A percentile compares a stretch with the other conserved stretches of the same genome.
Conservation (phyloP, 176 grass and related monocot species). For the Phoenix roebelenii region DNA sequence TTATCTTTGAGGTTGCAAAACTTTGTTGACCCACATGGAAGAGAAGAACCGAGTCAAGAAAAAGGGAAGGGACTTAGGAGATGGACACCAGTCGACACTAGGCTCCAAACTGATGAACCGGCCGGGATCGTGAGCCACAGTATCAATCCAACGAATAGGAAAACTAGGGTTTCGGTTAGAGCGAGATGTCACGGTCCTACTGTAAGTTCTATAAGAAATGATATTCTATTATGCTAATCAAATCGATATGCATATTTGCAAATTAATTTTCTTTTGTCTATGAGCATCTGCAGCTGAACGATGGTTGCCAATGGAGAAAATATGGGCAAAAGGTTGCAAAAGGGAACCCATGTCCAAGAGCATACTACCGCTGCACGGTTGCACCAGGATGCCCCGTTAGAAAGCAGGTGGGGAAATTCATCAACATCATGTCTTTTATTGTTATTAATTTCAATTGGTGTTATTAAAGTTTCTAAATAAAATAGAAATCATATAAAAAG, state of each 20-base stretch:
- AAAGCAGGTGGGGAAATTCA: conserved; percentile 50
- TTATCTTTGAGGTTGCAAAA: conserved; percentile 57
- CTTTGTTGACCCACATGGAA: conserved; percentile 27
- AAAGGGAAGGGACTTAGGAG: conserved; percentile 15
- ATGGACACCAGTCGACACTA: conserved; percentile 33
- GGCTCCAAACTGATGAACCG: conserved; percentile 18
- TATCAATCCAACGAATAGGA: conserved; percentile 78
- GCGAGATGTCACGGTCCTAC: conserved; percentile 86
- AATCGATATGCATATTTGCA: too few relatives aligned
- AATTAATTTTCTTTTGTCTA: too few relatives aligned
- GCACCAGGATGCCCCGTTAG: conserved; percentile 85
- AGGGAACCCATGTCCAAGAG: conserved; percentile 94
- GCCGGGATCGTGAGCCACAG: conserved; percentile 46
- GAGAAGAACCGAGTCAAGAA: background rate
- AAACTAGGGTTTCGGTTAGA: conserved; percentile 98
- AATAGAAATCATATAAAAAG: too few relatives aligned
- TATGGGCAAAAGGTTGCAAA: conserved; percentile 96
- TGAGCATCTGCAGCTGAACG: conserved; percentile 59
- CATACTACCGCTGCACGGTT: conserved; percentile 94
- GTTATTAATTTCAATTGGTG: background rate
- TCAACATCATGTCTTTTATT: background rate
- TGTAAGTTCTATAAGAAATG: conserved; percentile 32
- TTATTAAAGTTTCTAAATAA: background rate
- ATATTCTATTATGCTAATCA: too few relatives aligned
- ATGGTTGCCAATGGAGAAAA: conserved; percentile 96